These are phyloP conservation scores for Lepraria neglecta DNA, from an alignment of 495 filamentous ascomycete species.

Conservation along the genomic window DNA sequence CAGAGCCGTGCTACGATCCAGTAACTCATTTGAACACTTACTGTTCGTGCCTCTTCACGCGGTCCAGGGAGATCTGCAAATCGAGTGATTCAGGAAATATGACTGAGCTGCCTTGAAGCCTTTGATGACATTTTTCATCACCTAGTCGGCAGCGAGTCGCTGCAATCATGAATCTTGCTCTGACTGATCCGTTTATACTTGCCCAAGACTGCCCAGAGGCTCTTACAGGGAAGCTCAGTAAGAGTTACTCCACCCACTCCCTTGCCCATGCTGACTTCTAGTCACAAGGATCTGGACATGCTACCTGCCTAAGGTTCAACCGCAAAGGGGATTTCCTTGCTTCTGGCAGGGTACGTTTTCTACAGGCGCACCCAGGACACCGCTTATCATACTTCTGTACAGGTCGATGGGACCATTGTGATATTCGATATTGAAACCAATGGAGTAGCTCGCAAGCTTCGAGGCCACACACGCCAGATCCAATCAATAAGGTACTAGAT, in stretches of 20 bases:
- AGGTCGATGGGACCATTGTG: constrained; percentile 84
- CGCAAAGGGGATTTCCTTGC: constrained; percentile 89
- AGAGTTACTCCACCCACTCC: constrained; percentile 17
- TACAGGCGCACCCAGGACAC: not conserved
- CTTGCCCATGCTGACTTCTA: not conserved
- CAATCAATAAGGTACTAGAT: constrained; percentile 61
- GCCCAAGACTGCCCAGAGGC: constrained; percentile 93
- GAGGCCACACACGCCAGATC: constrained; percentile 84
- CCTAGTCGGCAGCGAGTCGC: too few relatives aligned
- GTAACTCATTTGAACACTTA: too few relatives aligned
- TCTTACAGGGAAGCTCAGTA: constrained; percentile 76
- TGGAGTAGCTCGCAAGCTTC: constrained; percentile 85
- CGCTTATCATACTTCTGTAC: constrained; percentile 22
- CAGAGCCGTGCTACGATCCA: not conserved
- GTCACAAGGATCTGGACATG: constrained; percentile 52
- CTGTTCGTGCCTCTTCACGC: too few relatives aligned
- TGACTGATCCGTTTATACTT: constrained; percentile 75
- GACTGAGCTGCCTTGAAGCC: too few relatives aligned
- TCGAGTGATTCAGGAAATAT: too few relatives aligned
- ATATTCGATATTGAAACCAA: constrained; percentile 97
- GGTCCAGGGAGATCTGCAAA: too few relatives aligned
- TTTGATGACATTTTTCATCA: not conserved
- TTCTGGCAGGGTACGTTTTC: constrained; percentile 64
- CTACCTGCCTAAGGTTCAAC: constrained; percentile 78
- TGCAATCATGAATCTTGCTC: constrained; percentile 63